phyloP scores from a whole-genome alignment of 306 rosid species.

The Leucaena leucocephala region DNA sequence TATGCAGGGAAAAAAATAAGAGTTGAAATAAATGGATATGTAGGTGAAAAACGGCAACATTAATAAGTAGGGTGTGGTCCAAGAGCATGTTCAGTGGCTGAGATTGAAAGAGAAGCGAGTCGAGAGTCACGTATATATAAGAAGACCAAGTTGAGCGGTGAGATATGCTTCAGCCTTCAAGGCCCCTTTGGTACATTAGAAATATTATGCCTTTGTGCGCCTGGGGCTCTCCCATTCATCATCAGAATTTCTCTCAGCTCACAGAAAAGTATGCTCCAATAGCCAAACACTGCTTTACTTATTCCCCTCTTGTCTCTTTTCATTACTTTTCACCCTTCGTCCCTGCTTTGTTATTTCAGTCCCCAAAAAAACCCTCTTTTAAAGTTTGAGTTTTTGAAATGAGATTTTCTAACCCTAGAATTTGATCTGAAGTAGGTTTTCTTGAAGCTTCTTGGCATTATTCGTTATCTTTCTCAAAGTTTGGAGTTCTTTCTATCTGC shows the following conservation, averaged over 20 bases:
- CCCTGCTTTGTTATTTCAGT: not conserved
- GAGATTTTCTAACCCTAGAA: not conserved
- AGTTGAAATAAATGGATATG: not conserved
- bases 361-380: not conserved
- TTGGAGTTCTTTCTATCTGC: conserved; percentile 19
- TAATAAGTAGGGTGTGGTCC: conserved; percentile 11
- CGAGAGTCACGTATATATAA: conserved; percentile 41
- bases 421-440: not conserved
- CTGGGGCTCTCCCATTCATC: conserved; percentile 33
- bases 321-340: not conserved
- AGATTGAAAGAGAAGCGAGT: conserved; percentile 48
- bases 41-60: conserved; percentile 29
- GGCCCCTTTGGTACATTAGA: conserved; percentile 25
- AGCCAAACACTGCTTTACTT: conserved; percentile 16
- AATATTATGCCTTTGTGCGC: not conserved
- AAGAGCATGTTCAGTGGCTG: conserved; percentile 70
- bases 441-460: not conserved
- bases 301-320: not conserved
- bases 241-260: conserved; percentile 24
- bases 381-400: not conserved
- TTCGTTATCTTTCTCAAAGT: not conserved
- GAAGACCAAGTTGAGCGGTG: conserved; percentile 39
- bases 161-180: conserved; percentile 32
- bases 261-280: conserved; percentile 27
- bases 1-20: not conserved